A percentile compares a stretch with the other conserved stretches of the same genome.
Conservation (phyloP, 2,329 filamentous ascomycete genomes). For the Beauveria sp. region DNA sequence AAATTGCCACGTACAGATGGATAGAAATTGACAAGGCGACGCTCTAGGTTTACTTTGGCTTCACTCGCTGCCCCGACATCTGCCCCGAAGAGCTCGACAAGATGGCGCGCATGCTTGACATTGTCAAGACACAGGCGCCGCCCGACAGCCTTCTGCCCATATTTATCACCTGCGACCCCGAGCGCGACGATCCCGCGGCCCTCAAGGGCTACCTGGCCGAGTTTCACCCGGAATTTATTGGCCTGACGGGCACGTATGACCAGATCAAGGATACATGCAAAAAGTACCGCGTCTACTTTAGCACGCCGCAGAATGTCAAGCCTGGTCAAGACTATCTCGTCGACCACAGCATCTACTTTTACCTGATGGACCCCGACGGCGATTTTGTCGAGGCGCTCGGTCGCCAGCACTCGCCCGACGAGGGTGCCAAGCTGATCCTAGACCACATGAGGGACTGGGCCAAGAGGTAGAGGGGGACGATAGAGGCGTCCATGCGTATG, state of each 20-base stretch:
- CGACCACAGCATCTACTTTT: slow-evolving; percentile 99
- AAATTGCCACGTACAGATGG: background rate
- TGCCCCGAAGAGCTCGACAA: slow-evolving; percentile 99
- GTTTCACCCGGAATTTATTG: slow-evolving; percentile 81
- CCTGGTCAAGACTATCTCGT: slow-evolving; percentile 95
- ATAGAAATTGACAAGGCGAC: background rate
- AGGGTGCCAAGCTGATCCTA: slow-evolving; percentile 74
- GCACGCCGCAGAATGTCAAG: slow-evolving; percentile 79
- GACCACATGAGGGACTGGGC: slow-evolving; percentile 69
- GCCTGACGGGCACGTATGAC: slow-evolving; percentile 88
- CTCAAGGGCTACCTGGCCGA: slow-evolving; percentile 80
- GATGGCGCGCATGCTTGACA: slow-evolving; percentile 93
- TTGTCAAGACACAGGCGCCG: slow-evolving; percentile 46
- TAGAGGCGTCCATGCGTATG: background rate
- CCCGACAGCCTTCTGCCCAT: slow-evolving; percentile 57
- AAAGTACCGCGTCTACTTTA: slow-evolving; percentile 94
- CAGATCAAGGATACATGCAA: slow-evolving; percentile 93
- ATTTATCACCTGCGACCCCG: slow-evolving; percentile 94
- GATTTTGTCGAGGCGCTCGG: slow-evolving; percentile 98
- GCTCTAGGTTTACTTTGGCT: slow-evolving; percentile 86
- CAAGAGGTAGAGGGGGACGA: slow-evolving; percentile 15
- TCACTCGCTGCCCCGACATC: slow-evolving; percentile 96
- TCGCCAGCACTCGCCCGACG: slow-evolving; percentile 83
- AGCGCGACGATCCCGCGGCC: slow-evolving; percentile 77
- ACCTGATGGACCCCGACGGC: slow-evolving; percentile 96